A percentile compares a stretch with the other conserved stretches of the same genome.
phyloP scores from a whole-genome alignment of 2,329 filamentous ascomycete species.

The Lecanosticta acicola region DNA sequence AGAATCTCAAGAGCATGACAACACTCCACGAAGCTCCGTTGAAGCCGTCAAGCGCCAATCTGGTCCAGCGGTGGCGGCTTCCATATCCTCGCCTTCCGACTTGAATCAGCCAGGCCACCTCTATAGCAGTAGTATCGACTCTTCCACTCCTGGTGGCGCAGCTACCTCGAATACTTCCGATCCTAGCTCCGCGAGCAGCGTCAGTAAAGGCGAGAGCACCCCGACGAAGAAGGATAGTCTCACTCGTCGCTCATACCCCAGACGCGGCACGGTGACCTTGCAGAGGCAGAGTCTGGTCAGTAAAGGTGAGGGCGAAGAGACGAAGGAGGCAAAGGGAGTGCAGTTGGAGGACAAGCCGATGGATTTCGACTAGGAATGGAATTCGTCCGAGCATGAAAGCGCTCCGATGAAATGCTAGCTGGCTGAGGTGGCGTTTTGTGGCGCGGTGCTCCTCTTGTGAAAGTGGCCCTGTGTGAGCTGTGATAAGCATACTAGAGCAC shows the following conservation, averaged over 20 bases:
- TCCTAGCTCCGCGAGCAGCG: constrained; percentile 8
- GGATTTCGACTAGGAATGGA: constrained; percentile 55
- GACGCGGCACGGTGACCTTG: constrained; percentile 40
- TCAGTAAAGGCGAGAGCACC: constrained; percentile 9
- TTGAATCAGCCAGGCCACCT: constrained; percentile 23
- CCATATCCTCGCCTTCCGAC: constrained; percentile 25
- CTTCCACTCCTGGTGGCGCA: constrained; percentile 12
- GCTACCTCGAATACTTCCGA: constrained; percentile 4
- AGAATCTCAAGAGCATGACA: constrained; percentile 17
- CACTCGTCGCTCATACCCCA: constrained; percentile 10
- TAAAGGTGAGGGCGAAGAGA: constrained; percentile 24
- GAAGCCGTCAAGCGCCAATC: constrained; percentile 20
- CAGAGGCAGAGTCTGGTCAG: constrained; percentile 32
- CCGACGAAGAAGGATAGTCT: constrained; percentile 21
- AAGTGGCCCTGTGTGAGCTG: too few relatives aligned
- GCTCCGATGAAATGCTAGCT: background rate
- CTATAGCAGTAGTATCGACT: constrained; percentile 24
- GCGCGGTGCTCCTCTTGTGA: too few relatives aligned
- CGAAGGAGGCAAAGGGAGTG: constrained; percentile 47
- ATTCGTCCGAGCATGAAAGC: constrained; percentile 7
- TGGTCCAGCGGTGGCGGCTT: constrained; percentile 23
- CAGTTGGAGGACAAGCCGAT: constrained; percentile 71
- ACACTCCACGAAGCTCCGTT: constrained; percentile 14
- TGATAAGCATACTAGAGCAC: too few relatives aligned
- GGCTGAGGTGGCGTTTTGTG: too few relatives aligned